Base-by-base conservation (phyloP, 768 basidiomycete species). In the Omphalotus guepiniiformis region DNA sequence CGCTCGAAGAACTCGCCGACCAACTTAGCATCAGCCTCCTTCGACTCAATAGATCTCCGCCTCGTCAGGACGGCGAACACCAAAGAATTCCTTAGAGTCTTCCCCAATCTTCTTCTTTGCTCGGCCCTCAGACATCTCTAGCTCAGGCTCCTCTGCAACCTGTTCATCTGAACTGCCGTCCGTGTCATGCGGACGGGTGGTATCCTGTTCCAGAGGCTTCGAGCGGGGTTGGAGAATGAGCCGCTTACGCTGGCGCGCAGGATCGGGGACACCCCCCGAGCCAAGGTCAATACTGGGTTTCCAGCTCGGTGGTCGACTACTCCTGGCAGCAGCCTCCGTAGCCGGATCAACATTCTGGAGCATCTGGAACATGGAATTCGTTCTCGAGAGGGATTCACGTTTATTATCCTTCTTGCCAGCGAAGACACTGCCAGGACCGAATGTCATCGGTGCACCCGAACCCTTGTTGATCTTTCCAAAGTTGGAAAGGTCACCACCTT, bases 341-440 rank as follows among this genome's bases (percentile, higher is more conserved):
- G 72, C 68, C 61, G 82, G 79, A 54, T 85, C 83, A 6, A 75
- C 53, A 52, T 72, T 73, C 61, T 83, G 80, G 42, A 93, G 83
- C 84, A 92, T 92, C 65, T 93, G 93, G 39, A 80, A 78, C 49
- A 67, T 81, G 36, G 92, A 93, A 55, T 73, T 80, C n/a, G 83
- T 80, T 39, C 91, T 81, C 6, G 89, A 87, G 7, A 95, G 64
- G 3, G 89, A 78, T 54, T 87, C 83, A 6, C 85, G 76, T 64
- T 87, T 84, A 56, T 52, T 63, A 15, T 77, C 77, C 52, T 68
- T 67, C 64, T 88, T 85, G 58, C 76, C 80, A 35, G 79, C 74
- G 63, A 94, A 96, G 19, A 94, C 85, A 52, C 86, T 87, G 50
- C 81, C 79, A 2, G 93, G 91, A 6, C 90, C 92, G 62, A 96